Percentiles rank a stretch among this genome's conserved stretches.
Conservation (phyloP, 805 yeast species). For the Monosporozyma solicola region DNA sequence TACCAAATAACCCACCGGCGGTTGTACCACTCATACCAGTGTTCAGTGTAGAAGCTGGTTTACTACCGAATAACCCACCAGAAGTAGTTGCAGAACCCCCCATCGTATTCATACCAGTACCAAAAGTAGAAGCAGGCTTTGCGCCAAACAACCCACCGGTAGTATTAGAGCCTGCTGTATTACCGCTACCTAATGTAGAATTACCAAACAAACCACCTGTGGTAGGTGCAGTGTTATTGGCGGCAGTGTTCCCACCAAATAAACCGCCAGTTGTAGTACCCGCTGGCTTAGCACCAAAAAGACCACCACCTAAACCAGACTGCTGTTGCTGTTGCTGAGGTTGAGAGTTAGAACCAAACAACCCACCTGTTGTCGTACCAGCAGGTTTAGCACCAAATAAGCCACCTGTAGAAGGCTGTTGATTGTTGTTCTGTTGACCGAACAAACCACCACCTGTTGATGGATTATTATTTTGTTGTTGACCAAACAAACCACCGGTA, state of each 20-base stretch:
- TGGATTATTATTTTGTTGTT: slow-evolving; percentile 8
- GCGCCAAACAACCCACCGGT: slow-evolving; percentile 6
- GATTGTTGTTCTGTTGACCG: slow-evolving; percentile 14
- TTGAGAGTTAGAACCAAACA: slow-evolving; percentile 7
- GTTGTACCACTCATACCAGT: slow-evolving; percentile 7
- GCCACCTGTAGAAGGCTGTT: slow-evolving; percentile 8
- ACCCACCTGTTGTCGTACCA: slow-evolving; percentile 2
- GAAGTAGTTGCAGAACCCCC: slow-evolving; percentile 28
- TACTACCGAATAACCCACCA: slow-evolving; percentile 30
- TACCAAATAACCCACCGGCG: slow-evolving; percentile 28
- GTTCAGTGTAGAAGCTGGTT: slow-evolving; percentile 6
- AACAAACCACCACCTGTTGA: slow-evolving; percentile 18
- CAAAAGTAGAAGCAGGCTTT: slow-evolving; percentile 8
- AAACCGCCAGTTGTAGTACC: slow-evolving; percentile 13
- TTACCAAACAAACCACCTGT: slow-evolving; percentile 4
- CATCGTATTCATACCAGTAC: slow-evolving; percentile 32
- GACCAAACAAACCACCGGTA: slow-evolving; percentile 28
- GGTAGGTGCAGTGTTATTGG: neutral
- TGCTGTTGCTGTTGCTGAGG: neutral
- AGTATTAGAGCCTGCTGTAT: slow-evolving; percentile 3
- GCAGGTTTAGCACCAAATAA: slow-evolving; percentile 18
- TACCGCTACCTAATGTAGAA: slow-evolving; percentile 19
- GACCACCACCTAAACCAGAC: neutral
- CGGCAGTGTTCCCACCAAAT: slow-evolving; percentile 18
- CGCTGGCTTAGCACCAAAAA: neutral